Conservation (phyloP, 495 filamentous ascomycete species). For the Recurvomyces mirabilis region DNA sequence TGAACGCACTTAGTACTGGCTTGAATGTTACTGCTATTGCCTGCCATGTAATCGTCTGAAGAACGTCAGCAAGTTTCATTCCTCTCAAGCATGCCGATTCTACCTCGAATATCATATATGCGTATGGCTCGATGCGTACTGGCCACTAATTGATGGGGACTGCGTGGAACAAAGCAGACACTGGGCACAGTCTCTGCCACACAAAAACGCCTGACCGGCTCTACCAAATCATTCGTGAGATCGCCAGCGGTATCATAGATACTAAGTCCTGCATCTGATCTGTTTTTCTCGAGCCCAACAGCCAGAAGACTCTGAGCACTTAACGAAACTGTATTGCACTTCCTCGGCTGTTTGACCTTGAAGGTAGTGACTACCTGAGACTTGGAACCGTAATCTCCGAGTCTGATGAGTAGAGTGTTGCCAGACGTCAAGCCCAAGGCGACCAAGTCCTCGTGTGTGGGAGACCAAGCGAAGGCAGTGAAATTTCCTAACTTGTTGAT, state of each 20-base stretch:
- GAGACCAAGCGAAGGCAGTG: slow-evolving; percentile 81
- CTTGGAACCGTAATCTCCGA: slow-evolving; percentile 47
- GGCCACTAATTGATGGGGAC: slow-evolving; percentile 69
- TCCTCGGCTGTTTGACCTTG: slow-evolving; percentile 70
- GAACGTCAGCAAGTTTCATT: neutral
- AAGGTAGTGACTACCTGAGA: slow-evolving; percentile 50
- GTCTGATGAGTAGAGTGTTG: slow-evolving; percentile 67
- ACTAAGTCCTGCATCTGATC: slow-evolving; percentile 86
- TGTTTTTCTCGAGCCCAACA: slow-evolving; percentile 77
- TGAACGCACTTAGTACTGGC: slow-evolving; percentile 78
- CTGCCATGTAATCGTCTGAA: neutral
- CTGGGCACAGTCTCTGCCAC: slow-evolving; percentile 80
- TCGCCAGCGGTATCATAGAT: slow-evolving; percentile 68
- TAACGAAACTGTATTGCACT: slow-evolving; percentile 87
- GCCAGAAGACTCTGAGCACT: slow-evolving; percentile 68
- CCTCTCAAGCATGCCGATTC: too few relatives aligned
- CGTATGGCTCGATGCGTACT: slow-evolving; percentile 77
- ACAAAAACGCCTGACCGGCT: slow-evolving; percentile 61
- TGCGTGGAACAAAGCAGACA: slow-evolving; percentile 78
- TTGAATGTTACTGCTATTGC: slow-evolving; percentile 33
- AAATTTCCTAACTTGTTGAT: slow-evolving; percentile 74
- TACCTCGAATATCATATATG: slow-evolving; percentile 86
- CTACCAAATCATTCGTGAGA: slow-evolving; percentile 30
- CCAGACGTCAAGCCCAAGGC: slow-evolving; percentile 78
- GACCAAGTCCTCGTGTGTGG: slow-evolving; percentile 60